Evolutionary conservation across 176 grass and related monocot genomes (phyloP).

Genomic region (Canna indica): DNA sequence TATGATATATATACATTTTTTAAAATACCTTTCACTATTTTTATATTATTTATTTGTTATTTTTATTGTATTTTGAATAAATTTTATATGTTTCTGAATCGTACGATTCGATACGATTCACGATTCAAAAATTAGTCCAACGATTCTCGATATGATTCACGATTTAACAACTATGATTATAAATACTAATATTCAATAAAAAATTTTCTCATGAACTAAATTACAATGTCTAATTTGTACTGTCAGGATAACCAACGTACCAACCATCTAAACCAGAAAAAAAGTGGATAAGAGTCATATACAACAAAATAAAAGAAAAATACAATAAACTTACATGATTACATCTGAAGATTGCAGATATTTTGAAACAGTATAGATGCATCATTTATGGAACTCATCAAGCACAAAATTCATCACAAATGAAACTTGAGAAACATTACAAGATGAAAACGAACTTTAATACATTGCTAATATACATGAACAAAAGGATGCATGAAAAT

Average conservation of each 20-base stretch:
- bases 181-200: too few species aligned
- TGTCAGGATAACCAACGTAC: not conserved
- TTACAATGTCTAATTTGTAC: not conserved
- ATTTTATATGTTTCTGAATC: too few species aligned
- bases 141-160: too few species aligned
- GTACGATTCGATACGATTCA: too few species aligned
- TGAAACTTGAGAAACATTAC: constrained; percentile 30
- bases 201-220: too few species aligned
- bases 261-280: not conserved
- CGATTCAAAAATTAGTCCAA: too few species aligned
- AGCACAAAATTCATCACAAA: constrained; percentile 74
- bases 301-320: not conserved
- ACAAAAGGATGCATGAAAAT: not conserved
- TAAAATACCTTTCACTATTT: too few species aligned
- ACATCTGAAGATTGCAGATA: constrained; percentile 75
- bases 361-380: constrained; percentile 85
- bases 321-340: constrained; percentile 51
- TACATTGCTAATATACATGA: not conserved
- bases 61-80: too few species aligned
- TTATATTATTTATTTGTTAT: too few species aligned
- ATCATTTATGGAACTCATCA: constrained; percentile 79
- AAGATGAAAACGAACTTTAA: not conserved
- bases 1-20: too few species aligned
- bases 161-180: too few species aligned
- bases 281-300: not conserved